Conservation (phyloP, 768 basidiomycete species). For the Cubamyces lactineus region DNA sequence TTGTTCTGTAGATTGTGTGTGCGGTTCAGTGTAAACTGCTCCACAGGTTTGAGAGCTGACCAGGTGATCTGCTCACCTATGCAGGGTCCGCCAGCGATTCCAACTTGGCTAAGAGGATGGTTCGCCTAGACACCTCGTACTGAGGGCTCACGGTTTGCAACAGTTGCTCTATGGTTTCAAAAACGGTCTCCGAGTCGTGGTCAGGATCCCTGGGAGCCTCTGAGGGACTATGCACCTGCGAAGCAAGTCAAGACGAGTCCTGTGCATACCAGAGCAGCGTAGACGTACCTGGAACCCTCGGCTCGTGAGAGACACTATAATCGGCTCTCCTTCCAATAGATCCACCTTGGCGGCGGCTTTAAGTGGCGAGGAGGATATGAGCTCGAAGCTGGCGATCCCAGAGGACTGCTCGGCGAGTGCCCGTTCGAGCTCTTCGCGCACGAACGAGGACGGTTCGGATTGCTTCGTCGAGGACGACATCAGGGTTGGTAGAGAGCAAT, state of each 20-base stretch:
- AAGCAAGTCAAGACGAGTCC: not conserved
- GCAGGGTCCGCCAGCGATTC: slow-evolving; percentile 28
- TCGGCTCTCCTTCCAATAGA: slow-evolving; percentile 55
- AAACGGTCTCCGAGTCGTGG: slow-evolving; percentile 33
- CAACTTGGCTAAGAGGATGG: slow-evolving; percentile 51
- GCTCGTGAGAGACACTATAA: slow-evolving; percentile 52
- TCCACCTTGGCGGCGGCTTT: slow-evolving; percentile 58
- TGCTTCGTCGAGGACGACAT: slow-evolving; percentile 4
- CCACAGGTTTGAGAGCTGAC: no score
- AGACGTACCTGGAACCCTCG: slow-evolving; percentile 57
- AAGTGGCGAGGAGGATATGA: slow-evolving; percentile 42
- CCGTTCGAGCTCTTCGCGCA: slow-evolving; percentile 52
- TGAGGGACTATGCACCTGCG: slow-evolving; percentile 15
- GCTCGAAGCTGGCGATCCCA: slow-evolving; percentile 52
- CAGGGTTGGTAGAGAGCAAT: no score
- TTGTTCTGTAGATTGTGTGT: no score
- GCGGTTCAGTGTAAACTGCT: no score
- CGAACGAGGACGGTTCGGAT: slow-evolving; percentile 32
- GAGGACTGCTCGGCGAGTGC: slow-evolving; percentile 63
- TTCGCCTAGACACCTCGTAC: slow-evolving; percentile 52
- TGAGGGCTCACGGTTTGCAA: slow-evolving; percentile 57
- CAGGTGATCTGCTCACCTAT: not conserved
- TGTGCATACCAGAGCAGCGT: not conserved
- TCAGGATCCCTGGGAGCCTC: slow-evolving; percentile 17
- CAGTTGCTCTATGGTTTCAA: slow-evolving; percentile 64